Evolutionary conservation across 225 moss, liverwort and hornwort species (phyloP).

Genomic region (Marchantia polymorpha): DNA sequence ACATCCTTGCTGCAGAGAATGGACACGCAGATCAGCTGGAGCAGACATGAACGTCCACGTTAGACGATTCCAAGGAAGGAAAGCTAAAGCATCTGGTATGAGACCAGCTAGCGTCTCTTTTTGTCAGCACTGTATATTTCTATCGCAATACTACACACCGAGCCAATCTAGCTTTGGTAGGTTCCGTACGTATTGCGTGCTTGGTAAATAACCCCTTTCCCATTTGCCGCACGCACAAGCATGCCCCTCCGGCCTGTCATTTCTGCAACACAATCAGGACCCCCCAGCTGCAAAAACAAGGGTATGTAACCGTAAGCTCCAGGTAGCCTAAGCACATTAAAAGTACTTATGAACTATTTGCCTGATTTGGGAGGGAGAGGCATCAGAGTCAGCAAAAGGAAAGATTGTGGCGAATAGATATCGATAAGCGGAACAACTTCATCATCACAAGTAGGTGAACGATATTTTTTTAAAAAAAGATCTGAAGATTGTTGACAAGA

Average conservation of each 20-base stretch:
- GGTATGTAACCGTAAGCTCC: neutral
- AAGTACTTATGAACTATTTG: neutral
- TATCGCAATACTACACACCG: no score
- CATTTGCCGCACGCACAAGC: constrained; percentile 92
- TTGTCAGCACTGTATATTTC: no score
- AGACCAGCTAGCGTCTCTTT: neutral
- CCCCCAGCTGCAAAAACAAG: constrained; percentile 64
- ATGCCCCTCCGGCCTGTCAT: constrained; percentile 98
- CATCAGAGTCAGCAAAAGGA: no score
- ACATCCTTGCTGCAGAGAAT: constrained; percentile 73
- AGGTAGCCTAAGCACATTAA: neutral
- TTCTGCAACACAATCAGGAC: constrained; percentile 95
- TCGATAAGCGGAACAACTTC: no score
- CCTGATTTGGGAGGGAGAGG: no score
- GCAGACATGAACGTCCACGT: neutral
- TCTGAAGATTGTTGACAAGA: no score
- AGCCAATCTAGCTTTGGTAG: neutral
- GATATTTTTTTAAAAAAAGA: no score
- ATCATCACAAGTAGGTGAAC: no score
- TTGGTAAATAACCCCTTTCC: constrained; percentile 95
- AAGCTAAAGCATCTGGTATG: neutral
- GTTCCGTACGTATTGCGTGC: constrained; percentile 77
- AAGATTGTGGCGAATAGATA: no score
- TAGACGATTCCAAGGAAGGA: no score
- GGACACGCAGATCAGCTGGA: neutral